These are phyloP conservation scores for Volutella citrinella DNA, from an alignment of 2,329 filamentous ascomycete species.

Conservation along the genomic window DNA sequence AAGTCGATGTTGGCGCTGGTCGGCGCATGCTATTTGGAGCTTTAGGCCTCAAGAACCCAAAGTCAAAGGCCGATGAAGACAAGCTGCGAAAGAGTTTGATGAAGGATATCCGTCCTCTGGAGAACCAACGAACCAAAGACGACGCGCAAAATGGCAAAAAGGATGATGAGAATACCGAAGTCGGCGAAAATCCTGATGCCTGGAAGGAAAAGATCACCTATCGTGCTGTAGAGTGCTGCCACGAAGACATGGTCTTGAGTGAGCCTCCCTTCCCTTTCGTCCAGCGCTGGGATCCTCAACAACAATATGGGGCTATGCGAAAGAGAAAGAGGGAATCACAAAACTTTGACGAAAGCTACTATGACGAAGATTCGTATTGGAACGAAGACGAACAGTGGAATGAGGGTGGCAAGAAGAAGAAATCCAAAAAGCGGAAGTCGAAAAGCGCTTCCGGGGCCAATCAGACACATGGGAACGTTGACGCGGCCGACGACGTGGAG, in stretches of 20 bases:
- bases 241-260: constrained; percentile 64
- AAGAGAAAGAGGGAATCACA: constrained; percentile 49
- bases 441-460: constrained; percentile 14
- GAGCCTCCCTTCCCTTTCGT: constrained; percentile 86
- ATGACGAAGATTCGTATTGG: constrained; percentile 25
- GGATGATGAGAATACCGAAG: constrained; percentile 8
- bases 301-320: constrained; percentile 43
- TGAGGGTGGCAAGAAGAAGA: constrained; percentile 37
- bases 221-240: constrained; percentile 78
- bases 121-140: constrained; percentile 32
- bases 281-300: constrained; percentile 83
- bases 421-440: constrained; percentile 37
- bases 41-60: constrained; percentile 66
- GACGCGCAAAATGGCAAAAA: constrained; percentile 11
- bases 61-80: constrained; percentile 65
- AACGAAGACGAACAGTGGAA: constrained; percentile 27
- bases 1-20: constrained; percentile 54
- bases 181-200: constrained; percentile 49
- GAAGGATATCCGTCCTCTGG: constrained; percentile 45
- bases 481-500: constrained; percentile 18
- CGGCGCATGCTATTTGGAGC: constrained; percentile 70
- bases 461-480: no score
- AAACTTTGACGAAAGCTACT: constrained; percentile 27
- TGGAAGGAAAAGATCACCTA: constrained; percentile 76
- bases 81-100: constrained; percentile 58